Base-by-base conservation (phyloP, 306 rosid species). In the Corylus avellana region DNA sequence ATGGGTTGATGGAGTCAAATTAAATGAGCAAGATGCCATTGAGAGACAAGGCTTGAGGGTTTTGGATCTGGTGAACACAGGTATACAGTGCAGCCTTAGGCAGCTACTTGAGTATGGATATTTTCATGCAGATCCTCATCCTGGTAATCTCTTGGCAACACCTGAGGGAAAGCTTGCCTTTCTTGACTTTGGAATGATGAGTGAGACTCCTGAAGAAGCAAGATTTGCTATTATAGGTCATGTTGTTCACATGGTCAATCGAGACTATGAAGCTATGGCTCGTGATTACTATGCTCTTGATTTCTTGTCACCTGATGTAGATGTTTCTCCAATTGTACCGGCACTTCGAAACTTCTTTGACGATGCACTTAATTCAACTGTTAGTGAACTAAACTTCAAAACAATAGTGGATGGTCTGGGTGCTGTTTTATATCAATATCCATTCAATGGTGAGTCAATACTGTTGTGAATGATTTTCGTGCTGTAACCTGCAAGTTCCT, bases 61-160 rank as follows among this genome's bases (percentile, higher is more conserved):
- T 57, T 82, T 92, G 84, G 97, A 94, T 87, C 84, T 92, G 7
- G 97, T 94, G 57, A 94, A 92, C 53, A 79, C 92, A 3, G 97
- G 98, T 54, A 90, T 92, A 64, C 98, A 94, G 50, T 94, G 98
- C 89, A 94, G 97, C 85, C 97, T 94, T 42, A 88, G 97, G 77
- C 98, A 92, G 79, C 85, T 94, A 53, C 97, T 94, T 55, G 97
- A 94, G 88, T 90, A 94, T 29, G 98, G 98, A 56, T 94, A 90
- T 85, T 94, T 94, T 84, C 98, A 94, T 80, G 98, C 98, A 27
- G 98, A 94, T 88, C 98, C 98, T 86, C 98, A 94, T 88, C 98
- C 98, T 72, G 98, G 98, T 84, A 94, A 94, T 86, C 98, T 94
- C 67, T 86, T 94, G 86, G 98, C 97, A 37, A 94, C 98, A 16